Conservation (phyloP, 1,139 yeast species). For the Yamadazyma triangularis region DNA sequence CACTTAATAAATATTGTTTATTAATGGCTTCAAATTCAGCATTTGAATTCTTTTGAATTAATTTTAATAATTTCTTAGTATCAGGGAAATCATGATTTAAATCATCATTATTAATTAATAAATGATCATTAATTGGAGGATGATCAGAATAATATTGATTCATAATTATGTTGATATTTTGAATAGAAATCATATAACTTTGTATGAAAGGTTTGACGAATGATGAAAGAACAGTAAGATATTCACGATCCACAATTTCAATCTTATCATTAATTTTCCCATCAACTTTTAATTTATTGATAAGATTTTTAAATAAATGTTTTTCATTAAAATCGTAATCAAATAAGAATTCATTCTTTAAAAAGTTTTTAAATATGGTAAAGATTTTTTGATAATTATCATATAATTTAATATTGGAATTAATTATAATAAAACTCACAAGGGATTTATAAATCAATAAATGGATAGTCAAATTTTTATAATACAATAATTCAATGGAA, state of each 20-base stretch:
- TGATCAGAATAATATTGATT: slow-evolving; percentile 5
- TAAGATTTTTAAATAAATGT: slow-evolving; percentile 26
- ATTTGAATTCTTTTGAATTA: slow-evolving; percentile 18
- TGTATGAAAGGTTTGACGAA: slow-evolving; percentile 39
- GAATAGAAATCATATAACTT: slow-evolving; percentile 32
- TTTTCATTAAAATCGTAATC: slow-evolving; percentile 36
- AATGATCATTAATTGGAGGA: slow-evolving; percentile 9
- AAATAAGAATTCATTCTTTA: slow-evolving; percentile 43
- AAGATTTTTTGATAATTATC: slow-evolving; percentile 22
- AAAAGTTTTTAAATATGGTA: slow-evolving; percentile 35
- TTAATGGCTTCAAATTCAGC: slow-evolving; percentile 32
- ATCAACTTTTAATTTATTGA: slow-evolving; percentile 21
- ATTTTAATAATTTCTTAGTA: slow-evolving; percentile 34
- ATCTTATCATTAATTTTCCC: slow-evolving; percentile 17
- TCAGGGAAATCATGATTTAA: slow-evolving; percentile 29
- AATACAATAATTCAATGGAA: slow-evolving; percentile 40
- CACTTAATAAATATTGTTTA: slow-evolving; percentile 41
- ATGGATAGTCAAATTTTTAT: slow-evolving; percentile 41
- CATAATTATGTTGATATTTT: slow-evolving; percentile 15
- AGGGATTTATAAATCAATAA: slow-evolving; percentile 36
- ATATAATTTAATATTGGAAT: slow-evolving; percentile 9
- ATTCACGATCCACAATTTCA: slow-evolving; percentile 19
- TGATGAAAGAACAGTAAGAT: slow-evolving; percentile 23
- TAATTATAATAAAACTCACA: slow-evolving; percentile 26
- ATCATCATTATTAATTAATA: slow-evolving; percentile 22